These are phyloP conservation scores for Phytopythium sindhum DNA, from an alignment of 352 stramenopile genomes.

Conservation along the genomic window DNA sequence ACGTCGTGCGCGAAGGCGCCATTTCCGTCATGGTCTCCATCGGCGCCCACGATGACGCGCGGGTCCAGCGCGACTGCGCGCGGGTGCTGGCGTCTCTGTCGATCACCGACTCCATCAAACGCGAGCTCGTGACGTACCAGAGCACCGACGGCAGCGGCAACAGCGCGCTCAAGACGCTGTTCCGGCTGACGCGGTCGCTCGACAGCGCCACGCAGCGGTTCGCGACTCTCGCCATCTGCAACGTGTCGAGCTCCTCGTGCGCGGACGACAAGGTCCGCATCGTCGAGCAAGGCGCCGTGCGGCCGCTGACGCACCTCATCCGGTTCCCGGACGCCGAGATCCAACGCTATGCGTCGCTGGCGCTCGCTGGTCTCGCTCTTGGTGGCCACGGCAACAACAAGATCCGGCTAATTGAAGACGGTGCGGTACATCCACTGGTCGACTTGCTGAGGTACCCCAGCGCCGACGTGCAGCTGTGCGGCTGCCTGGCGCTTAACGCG, in stretches of 20 bases:
- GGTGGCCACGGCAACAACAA: constrained; percentile 93
- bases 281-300: constrained; percentile 89
- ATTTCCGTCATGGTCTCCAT: constrained; percentile 79
- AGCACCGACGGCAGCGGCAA: constrained; percentile 28
- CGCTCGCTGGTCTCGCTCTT: constrained; percentile 89
- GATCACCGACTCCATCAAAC: constrained; percentile 79
- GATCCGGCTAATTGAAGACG: constrained; percentile 89
- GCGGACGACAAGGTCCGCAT: constrained; percentile 87
- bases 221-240: constrained; percentile 94
- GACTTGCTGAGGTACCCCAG: constrained; percentile 94
- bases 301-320: constrained; percentile 93
- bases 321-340: constrained; percentile 95
- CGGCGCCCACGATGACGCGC: constrained; percentile 76
- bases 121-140: constrained; percentile 56
- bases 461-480: constrained; percentile 90
- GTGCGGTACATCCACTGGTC: constrained; percentile 89
- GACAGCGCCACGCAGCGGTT: constrained; percentile 93
- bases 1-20: constrained; percentile 87
- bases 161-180: constrained; percentile 84
- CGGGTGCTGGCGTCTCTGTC: constrained; percentile 91
- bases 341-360: constrained; percentile 92
- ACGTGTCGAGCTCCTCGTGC: constrained; percentile 66
- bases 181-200: constrained; percentile 91
- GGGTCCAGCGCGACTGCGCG: constrained; percentile 92
- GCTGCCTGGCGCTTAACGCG: constrained; percentile 90